Evolutionary conservation across 805 yeast species (phyloP).

Genomic region (Metschnikowia continentalis): DNA sequence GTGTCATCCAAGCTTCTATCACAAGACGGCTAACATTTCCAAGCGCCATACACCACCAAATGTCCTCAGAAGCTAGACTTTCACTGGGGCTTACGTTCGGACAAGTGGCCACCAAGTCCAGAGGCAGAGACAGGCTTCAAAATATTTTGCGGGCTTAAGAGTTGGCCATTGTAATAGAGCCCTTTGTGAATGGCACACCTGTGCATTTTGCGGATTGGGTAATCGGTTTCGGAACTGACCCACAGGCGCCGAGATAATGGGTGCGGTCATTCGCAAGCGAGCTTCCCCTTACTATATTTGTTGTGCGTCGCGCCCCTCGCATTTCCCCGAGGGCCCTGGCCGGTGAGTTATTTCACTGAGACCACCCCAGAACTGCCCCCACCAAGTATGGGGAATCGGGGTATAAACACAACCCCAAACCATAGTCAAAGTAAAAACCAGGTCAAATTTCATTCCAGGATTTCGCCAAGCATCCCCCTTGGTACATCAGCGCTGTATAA

Average conservation of each 20-base stretch:
- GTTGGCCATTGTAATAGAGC: not conserved
- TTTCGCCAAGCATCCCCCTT: not conserved
- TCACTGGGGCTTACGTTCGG: not conserved
- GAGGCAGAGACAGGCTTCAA: not conserved
- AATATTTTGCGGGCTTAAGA: not conserved
- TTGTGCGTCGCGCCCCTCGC: constrained; percentile 4
- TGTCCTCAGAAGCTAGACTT: not conserved
- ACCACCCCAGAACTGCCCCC: not conserved
- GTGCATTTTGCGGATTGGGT: not conserved
- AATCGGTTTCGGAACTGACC: not conserved
- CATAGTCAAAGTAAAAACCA: not conserved
- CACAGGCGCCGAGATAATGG: not conserved
- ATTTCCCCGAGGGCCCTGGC: not conserved
- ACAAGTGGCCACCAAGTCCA: not conserved
- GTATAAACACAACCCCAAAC: not conserved
- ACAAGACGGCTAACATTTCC: no score
- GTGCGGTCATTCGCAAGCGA: constrained; percentile 1
- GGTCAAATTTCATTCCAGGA: not conserved
- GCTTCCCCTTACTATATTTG: constrained; percentile 1
- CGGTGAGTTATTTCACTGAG: not conserved
- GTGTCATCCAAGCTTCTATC: not conserved
- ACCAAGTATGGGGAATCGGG: not conserved
- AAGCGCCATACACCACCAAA: not conserved
- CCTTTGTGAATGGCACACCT: not conserved
- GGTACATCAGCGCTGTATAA: not conserved